These are phyloP conservation scores for Lipomyces kockii DNA, from an alignment of 805 yeast genomes.

Conservation along the genomic window DNA sequence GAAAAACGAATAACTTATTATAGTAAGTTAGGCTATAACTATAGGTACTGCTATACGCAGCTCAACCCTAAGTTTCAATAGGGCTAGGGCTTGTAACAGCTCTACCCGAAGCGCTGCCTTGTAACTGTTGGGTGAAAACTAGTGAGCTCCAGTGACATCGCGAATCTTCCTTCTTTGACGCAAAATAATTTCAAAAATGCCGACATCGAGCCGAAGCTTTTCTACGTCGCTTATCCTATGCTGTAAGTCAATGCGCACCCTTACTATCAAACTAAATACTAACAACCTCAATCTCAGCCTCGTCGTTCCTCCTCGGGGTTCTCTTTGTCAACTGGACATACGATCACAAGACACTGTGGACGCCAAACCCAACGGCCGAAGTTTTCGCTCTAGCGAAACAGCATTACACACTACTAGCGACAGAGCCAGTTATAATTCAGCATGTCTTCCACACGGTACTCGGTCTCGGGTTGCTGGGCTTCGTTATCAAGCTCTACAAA, in stretches of 20 bases:
- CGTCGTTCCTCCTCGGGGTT: constrained; percentile 81
- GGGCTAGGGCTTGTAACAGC: no score
- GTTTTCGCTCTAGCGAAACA: constrained; percentile 64
- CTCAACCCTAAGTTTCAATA: no score
- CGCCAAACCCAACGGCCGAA: constrained; percentile 53
- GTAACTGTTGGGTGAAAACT: no score
- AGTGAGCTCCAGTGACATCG: no score
- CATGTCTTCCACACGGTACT: constrained; percentile 66
- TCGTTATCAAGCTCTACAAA: constrained; percentile 76
- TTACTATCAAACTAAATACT: not conserved
- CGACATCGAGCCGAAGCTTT: constrained; percentile 32
- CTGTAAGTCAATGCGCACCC: constrained; percentile 16
- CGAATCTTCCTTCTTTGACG: not conserved
- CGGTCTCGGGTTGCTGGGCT: constrained; percentile 70
- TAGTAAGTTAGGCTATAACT: no score
- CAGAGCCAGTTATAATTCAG: constrained; percentile 62
- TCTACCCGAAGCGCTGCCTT: no score
- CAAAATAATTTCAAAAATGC: constrained; percentile 22
- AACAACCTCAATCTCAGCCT: constrained; percentile 45
- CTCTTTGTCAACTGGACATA: constrained; percentile 80
- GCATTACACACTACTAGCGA: constrained; percentile 79
- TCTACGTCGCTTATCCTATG: constrained; percentile 32
- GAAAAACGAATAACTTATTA: no score
- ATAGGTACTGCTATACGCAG: no score
- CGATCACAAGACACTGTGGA: constrained; percentile 77